Percentiles rank a stretch among this genome's conserved stretches.
phyloP scores from a whole-genome alignment of 257 asterid species.

The Striga asiatica region DNA sequence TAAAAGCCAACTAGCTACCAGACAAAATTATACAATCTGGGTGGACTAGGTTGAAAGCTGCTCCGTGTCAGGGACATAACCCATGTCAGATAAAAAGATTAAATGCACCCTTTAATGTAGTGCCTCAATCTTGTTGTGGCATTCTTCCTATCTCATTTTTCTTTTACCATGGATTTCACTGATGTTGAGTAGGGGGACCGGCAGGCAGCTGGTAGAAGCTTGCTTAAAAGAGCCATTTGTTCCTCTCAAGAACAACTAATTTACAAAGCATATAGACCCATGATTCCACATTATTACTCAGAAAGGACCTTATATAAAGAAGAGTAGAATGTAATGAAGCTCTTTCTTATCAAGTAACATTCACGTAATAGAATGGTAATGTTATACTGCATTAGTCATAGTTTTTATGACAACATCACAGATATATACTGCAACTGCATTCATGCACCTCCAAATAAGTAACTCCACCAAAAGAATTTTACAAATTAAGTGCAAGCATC shows the following conservation, averaged over 20 bases:
- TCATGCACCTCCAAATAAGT: constrained; percentile 5
- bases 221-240: no score
- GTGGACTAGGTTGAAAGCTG: neutral
- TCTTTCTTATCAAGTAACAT: neutral
- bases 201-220: no score
- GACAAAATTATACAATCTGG: neutral
- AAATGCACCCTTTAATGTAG: neutral
- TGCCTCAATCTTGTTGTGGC: no score
- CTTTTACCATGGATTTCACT: no score
- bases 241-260: neutral
- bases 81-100: neutral
- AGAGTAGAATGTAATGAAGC: no score
- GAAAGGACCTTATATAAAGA: no score
- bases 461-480: neutral
- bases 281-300: no score
- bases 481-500: neutral
- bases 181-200: no score
- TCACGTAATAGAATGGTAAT: neutral
- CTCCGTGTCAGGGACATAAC: neutral
- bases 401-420: neutral
- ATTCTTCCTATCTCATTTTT: no score
- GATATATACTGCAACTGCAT: neutral
- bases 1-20: neutral
- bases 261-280: no score
- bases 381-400: neutral